These are phyloP conservation scores for Odonthalia washingtoniensis DNA, from an alignment of 31 red algal species.

Conservation along the genomic window DNA sequence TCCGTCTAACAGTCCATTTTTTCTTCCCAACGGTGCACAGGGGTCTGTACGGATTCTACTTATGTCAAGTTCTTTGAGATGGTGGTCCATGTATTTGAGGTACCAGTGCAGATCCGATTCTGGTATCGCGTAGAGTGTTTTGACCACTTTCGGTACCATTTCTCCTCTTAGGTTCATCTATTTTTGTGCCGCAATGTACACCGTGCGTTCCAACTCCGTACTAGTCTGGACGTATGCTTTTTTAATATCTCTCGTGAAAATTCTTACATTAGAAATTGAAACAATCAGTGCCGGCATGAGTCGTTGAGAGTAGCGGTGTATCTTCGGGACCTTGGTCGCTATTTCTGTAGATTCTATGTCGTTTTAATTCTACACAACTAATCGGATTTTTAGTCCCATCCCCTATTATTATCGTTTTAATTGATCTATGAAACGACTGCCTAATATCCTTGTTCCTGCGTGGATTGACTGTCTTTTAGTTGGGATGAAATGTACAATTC, in stretches of 20 bases:
- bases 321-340: neutral
- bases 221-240: neutral
- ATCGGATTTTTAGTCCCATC: too few relatives aligned
- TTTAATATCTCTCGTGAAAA: neutral
- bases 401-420: too few relatives aligned
- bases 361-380: neutral
- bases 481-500: too few relatives aligned
- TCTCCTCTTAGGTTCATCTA: neutral
- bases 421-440: too few relatives aligned
- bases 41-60: too few relatives aligned
- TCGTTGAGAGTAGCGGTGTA: neutral
- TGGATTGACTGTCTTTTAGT: too few relatives aligned
- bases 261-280: neutral
- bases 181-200: neutral
- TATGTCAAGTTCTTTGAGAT: too few relatives aligned
- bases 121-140: neutral
- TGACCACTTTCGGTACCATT: neutral
- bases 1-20: too few relatives aligned
- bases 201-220: neutral
- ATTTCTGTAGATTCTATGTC: neutral
- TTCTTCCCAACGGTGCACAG: too few relatives aligned
- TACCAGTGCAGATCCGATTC: neutral
- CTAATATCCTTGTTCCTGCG: too few relatives aligned
- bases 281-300: neutral
- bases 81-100: too few relatives aligned